phyloP scores from a whole-genome alignment of 2,329 filamentous ascomycete genomes.

The Colletotrichum spaethianum region DNA sequence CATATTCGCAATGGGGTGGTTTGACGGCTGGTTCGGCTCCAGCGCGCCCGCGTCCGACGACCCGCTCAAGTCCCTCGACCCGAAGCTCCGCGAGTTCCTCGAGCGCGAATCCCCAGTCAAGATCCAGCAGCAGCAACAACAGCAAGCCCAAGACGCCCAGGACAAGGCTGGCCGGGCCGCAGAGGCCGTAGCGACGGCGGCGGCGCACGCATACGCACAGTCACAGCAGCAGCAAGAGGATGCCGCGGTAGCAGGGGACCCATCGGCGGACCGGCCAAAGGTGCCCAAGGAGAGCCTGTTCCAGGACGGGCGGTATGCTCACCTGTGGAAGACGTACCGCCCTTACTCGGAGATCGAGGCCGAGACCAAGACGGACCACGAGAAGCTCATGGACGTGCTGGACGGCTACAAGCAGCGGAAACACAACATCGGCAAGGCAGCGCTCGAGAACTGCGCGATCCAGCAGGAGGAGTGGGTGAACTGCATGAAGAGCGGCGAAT shows the following conservation, averaged over 20 bases:
- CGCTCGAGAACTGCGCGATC: slow-evolving; percentile 92
- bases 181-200: slow-evolving; percentile 40
- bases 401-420: slow-evolving; percentile 89
- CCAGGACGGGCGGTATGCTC: slow-evolving; percentile 77
- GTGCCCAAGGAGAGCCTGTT: slow-evolving; percentile 68
- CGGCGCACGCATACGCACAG: slow-evolving; percentile 29
- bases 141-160: slow-evolving; percentile 22
- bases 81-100: slow-evolving; percentile 86
- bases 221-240: slow-evolving; percentile 3
- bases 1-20: slow-evolving; percentile 67
- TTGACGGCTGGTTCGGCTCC: slow-evolving; percentile 63
- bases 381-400: slow-evolving; percentile 84
- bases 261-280: slow-evolving; percentile 39
- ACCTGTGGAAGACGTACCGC: slow-evolving; percentile 94
- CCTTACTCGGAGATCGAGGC: slow-evolving; percentile 79
- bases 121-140: slow-evolving; percentile 58
- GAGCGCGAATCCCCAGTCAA: slow-evolving; percentile 85
- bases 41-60: slow-evolving; percentile 63
- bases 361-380: slow-evolving; percentile 80
- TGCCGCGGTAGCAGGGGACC: slow-evolving; percentile 15
- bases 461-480: slow-evolving; percentile 87
- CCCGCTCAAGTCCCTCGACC: slow-evolving; percentile 83
- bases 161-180: slow-evolving; percentile 40
- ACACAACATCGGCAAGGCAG: slow-evolving; percentile 81
- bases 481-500: slow-evolving; percentile 83